Percentiles rank a stretch among this genome's conserved stretches.
These are phyloP conservation scores for Gyrodon tennesseensis DNA, from an alignment of 1,284 basidiomycete genomes.

Conservation along the genomic window DNA sequence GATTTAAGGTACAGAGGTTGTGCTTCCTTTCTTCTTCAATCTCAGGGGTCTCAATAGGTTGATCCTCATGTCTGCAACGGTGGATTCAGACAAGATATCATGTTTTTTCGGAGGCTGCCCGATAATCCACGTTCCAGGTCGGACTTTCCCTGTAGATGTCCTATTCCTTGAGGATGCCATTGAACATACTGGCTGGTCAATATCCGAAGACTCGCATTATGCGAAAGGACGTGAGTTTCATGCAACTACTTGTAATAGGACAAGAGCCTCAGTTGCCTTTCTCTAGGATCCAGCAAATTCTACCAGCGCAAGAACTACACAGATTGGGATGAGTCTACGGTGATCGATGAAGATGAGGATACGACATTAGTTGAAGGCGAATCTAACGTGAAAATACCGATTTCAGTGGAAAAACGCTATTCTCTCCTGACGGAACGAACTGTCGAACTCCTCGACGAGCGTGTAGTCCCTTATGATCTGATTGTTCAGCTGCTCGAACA, in stretches of 20 bases:
- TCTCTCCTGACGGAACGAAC: slow-evolving; percentile 73
- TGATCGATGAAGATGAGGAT: slow-evolving; percentile 73
- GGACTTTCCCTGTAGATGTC: slow-evolving; percentile 95
- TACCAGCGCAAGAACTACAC: slow-evolving; percentile 60
- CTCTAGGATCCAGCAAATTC: slow-evolving; percentile 62
- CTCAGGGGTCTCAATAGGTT: slow-evolving; percentile 56
- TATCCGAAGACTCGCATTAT: slow-evolving; percentile 84
- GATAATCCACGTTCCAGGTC: slow-evolving; percentile 85
- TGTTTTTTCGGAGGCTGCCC: slow-evolving; percentile 91
- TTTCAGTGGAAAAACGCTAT: slow-evolving; percentile 72
- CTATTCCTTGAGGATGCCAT: slow-evolving; percentile 93
- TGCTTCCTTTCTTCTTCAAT: background rate
- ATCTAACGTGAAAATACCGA: slow-evolving; percentile 46
- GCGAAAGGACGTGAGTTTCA: slow-evolving; percentile 63
- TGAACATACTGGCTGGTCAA: slow-evolving; percentile 81
- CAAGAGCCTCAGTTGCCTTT: slow-evolving; percentile 12
- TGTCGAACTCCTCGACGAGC: slow-evolving; percentile 86
- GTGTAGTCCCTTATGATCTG: slow-evolving; percentile 87
- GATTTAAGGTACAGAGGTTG: slow-evolving; percentile 70
- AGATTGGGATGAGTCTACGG: slow-evolving; percentile 76
- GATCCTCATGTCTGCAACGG: slow-evolving; percentile 96
- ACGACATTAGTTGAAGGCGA: slow-evolving; percentile 38
- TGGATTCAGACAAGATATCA: slow-evolving; percentile 96
- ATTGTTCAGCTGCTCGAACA: slow-evolving; percentile 84
- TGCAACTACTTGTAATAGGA: background rate